Percentiles rank a stretch among this genome's conserved stretches.
Evolutionary conservation across 148 eudicot genomes (phyloP).

Genomic region (Persicaria tinctoria): DNA sequence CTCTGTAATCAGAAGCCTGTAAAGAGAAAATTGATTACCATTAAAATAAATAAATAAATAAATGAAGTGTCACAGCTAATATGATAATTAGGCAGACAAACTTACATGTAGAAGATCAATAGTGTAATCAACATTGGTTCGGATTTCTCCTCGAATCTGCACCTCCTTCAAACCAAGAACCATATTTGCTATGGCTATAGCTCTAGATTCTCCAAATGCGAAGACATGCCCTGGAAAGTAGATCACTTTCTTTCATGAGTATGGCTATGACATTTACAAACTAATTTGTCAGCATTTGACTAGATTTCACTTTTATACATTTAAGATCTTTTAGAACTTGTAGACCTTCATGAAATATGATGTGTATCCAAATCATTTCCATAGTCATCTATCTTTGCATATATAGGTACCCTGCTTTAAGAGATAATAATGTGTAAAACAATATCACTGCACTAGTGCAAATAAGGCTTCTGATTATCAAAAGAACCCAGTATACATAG

Average conservation of each 20-base stretch:
- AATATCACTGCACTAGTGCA: too few species aligned
- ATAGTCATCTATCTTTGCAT: too few species aligned
- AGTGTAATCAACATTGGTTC: conserved; percentile 93
- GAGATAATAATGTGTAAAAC: too few species aligned
- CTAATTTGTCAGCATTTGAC: neutral
- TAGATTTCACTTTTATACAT: neutral
- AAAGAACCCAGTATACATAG: too few species aligned
- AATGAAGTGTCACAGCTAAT: neutral
- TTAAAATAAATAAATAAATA: neutral
- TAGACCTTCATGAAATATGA: neutral
- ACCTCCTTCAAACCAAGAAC: conserved; percentile 98
- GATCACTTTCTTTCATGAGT: neutral
- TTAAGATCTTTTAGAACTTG: neutral
- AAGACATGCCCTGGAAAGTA: conserved; percentile 76
- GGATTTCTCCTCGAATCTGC: conserved; percentile 97
- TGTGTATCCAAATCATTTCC: neutral
- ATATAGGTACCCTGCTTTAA: too few species aligned
- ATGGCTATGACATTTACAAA: neutral
- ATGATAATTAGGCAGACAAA: neutral
- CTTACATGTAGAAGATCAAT: conserved; percentile 88
- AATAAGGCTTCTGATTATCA: too few species aligned
- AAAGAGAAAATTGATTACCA: conserved; percentile 13
- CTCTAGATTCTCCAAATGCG: conserved; percentile 99
- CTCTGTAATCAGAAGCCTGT: conserved; percentile 85
- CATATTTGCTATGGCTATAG: conserved; percentile 93